Base-by-base conservation (phyloP, 2,329 filamentous ascomycete genomes). In the Arthrobotrys entomopaga region DNA sequence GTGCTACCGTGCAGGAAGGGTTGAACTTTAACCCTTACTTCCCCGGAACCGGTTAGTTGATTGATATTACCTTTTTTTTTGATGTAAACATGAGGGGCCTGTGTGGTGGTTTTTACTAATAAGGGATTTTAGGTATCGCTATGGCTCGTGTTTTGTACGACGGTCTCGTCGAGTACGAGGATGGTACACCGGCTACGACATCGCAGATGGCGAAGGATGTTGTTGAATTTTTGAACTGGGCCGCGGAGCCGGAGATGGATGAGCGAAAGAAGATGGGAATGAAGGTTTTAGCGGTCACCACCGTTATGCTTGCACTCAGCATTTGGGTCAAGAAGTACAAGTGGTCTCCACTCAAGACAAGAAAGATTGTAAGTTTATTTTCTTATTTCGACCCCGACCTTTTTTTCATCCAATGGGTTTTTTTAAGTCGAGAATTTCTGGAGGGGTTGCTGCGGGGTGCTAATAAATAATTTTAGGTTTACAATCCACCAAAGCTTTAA, bases 11-110 rank as follows among this genome's bases (percentile, higher is more conserved):
- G 74, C 90, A 89, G 80, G 88, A 89, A 76, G 95, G 95, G 81
- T 89, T 99, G 84, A 97, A 98, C 89, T 99, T 99, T 89, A 99
- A 99, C 88, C 95, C 95, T 75, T 99, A 97, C 87, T 99, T 99
- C 90, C 95, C 95, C 70, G 95, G 95, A 82, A 98, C 95, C 79
- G 94, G 94, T 85, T 82, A 59, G 61, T 15, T 4, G 2, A 63
- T 43, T 81, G 78, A 56, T 60, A 53, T 7, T 34, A 34, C 10
- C 6, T 10, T 7, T 34, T 1, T 6, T 3, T 34, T 8, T 34
- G 29, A 34, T 34, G 10, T 34, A 10, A 10, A 34, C 6, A 34
- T 3, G 29, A 60, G 50, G 26, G 10, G 34, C 13, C 15, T n/a
- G 46, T 1, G 3, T 19, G n/a, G 16, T 3, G 34, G 64, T 10